Evolutionary conservation across 2,329 filamentous ascomycete species (phyloP), one percentile per base, ranked within the genome.

Genomic region (Aspergillus sp.): DNA sequence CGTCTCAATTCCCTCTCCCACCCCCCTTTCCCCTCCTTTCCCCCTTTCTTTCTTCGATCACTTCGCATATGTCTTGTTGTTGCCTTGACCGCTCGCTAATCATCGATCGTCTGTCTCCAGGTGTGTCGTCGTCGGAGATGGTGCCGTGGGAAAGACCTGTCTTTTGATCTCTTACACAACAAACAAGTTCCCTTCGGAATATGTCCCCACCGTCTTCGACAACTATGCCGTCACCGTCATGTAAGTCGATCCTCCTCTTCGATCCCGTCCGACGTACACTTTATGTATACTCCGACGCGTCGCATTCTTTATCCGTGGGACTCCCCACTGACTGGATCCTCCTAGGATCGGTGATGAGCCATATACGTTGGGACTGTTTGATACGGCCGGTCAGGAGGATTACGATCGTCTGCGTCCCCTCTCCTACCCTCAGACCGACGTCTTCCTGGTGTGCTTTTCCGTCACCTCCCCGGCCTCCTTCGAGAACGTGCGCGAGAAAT

Each of bases 161-260:
- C 86, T 99, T 61, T 86, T 99, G 71, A 99, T 99, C 79, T 96
- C 91, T 74, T 99, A 99, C 78, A 99, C 94, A 61, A 99, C 94
- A 60, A 99, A 99, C 83, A 97, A 97, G 70, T 99, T 99, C 76
- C 94, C 94, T 32, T 97, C 92, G 68, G 94, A 99, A 92, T 99
- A 99, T 76, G 94, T 99, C 54, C 94, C 94, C 48, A 99, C 94
- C 25, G 94, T 99, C 60, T 99, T 99, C 76, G 94, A 99, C 77
- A 99, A 99, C 79, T 99, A 99, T 83, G 94, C 94, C 53, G 94
- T 99, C 73, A 99, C 94, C 62, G 94, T 99, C 64, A 99, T 99
- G 94, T 97, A 83, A 87, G 91, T 87, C 25, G 25, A 29, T 29
- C 25, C 25, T 29, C 16, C 13, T 42, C 5, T 13, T 17, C 29